These are phyloP conservation scores for barley (Hordeum vulgare) DNA, from an alignment of 176 grass and related monocot genomes.

Conservation along the genomic window MorexV3_pseudomolecules_assembly NC_058521.1:41476220-41476719, in stretches of 20 bases:
- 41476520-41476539: not conserved
- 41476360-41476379: not conserved
- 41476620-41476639: not conserved
- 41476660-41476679: not conserved
- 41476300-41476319: constrained; percentile 25
- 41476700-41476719: not conserved
- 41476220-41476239: constrained; percentile 43
- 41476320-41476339: not conserved
- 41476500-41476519: not conserved
- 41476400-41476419: not conserved
- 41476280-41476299: not conserved
- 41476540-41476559: not conserved
- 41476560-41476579: not conserved
- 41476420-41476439: not conserved
- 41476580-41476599: not conserved
- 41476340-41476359: not conserved
- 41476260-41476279: constrained; percentile 1
- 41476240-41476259: constrained; percentile 37
- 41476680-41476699: not conserved
- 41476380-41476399: not conserved
- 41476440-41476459: not conserved
- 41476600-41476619: not conserved
- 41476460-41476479: not conserved
- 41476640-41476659: not conserved
- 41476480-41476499: not conserved